Evolutionary conservation across 2,329 filamentous ascomycete genomes (phyloP).

Genomic region (Domatiomyces globalis): DNA sequence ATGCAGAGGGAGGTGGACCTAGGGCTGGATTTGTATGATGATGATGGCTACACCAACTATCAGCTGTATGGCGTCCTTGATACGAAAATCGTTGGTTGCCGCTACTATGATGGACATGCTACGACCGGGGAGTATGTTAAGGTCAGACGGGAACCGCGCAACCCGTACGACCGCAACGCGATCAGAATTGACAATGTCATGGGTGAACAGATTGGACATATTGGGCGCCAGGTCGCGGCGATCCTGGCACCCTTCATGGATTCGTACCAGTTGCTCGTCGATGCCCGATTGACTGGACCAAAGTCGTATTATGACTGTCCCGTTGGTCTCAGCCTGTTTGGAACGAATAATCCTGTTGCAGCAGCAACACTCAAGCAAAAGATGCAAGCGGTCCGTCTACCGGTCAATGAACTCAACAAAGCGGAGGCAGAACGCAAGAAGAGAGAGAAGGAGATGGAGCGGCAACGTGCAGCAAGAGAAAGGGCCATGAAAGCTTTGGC

Average conservation of each 20-base stretch:
- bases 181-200: slow-evolving; percentile 67
- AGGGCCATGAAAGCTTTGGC: slow-evolving; percentile 7
- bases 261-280: slow-evolving; percentile 45
- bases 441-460: slow-evolving; percentile 40
- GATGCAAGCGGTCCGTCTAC: slow-evolving; percentile 52
- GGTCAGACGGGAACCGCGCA: slow-evolving; percentile 50
- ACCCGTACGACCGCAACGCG: slow-evolving; percentile 60
- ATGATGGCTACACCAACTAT: slow-evolving; percentile 23
- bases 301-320: slow-evolving; percentile 61
- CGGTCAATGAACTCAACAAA: slow-evolving; percentile 37
- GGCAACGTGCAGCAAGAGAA: slow-evolving; percentile 27
- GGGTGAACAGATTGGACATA: slow-evolving; percentile 61
- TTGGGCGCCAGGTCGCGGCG: slow-evolving; percentile 51
- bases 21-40: slow-evolving; percentile 8
- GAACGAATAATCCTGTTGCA: slow-evolving; percentile 42
- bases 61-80: slow-evolving; percentile 32
- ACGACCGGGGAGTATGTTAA: slow-evolving; percentile 50
- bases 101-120: slow-evolving; percentile 51
- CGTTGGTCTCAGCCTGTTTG: slow-evolving; percentile 54
- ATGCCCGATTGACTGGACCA: slow-evolving; percentile 53
- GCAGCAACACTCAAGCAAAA: slow-evolving; percentile 43
- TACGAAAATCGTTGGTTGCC: slow-evolving; percentile 45
- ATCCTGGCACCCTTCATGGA: slow-evolving; percentile 53
- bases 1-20: slow-evolving; percentile 19
- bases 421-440: slow-evolving; percentile 43